These are phyloP conservation scores for Hyphodiscus hymeniophilus DNA, from an alignment of 495 filamentous ascomycete genomes.

Conservation along the genomic window DNA sequence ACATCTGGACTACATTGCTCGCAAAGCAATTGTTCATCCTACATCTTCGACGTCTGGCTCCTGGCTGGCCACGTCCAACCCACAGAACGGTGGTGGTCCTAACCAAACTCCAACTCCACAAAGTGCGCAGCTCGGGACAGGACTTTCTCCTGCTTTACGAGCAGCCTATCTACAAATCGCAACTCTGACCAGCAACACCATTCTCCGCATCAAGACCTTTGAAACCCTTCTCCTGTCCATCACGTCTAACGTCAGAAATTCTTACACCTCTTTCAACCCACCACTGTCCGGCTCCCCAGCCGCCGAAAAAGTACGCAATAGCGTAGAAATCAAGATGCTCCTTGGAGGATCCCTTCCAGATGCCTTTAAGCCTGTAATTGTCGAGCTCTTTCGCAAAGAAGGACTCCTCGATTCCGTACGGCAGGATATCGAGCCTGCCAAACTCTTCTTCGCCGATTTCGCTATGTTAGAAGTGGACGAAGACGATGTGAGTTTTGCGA, in stretches of 20 bases:
- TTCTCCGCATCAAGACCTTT: constrained; percentile 40
- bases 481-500: constrained; percentile 4
- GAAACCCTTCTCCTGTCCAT: constrained; percentile 39
- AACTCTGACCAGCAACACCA: constrained; percentile 28
- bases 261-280: constrained; percentile 32
- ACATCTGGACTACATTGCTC: constrained; percentile 33
- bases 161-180: constrained; percentile 40
- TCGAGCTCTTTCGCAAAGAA: constrained; percentile 32
- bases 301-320: constrained; percentile 17
- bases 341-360: constrained; percentile 35
- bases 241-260: constrained; percentile 33
- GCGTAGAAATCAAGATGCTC: constrained; percentile 40
- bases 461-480: constrained; percentile 40
- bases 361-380: constrained; percentile 38
- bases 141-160: constrained; percentile 33
- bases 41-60: not conserved
- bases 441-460: constrained; percentile 43
- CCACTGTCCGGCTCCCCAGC: constrained; percentile 17
- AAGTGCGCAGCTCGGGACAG: constrained; percentile 26
- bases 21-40: constrained; percentile 17
- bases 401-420: constrained; percentile 32
- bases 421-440: constrained; percentile 31
- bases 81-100: constrained; percentile 9
- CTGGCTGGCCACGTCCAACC: not conserved
- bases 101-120: constrained; percentile 35